These are phyloP conservation scores for Zasmidium cellare DNA, from an alignment of 2,329 filamentous ascomycete species.

Conservation along the genomic window DNA sequence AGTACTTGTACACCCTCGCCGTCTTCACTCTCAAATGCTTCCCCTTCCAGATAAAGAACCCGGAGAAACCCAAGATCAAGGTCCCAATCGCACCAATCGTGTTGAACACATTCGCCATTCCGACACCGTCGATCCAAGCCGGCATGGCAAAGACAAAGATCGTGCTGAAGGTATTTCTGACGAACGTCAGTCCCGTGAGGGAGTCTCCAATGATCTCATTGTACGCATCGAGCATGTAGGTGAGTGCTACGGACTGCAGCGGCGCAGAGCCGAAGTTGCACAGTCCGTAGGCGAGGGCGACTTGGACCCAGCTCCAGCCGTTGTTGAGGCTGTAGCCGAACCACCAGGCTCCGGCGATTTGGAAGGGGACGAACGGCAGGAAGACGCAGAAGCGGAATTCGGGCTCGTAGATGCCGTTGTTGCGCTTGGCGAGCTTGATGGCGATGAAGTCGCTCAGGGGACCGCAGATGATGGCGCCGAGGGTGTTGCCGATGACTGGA, in stretches of 20 bases:
- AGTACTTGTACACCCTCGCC: constrained; percentile 38
- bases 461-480: constrained; percentile 49
- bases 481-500: constrained; percentile 45
- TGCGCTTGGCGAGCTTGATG: constrained; percentile 34
- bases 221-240: constrained; percentile 43
- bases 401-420: constrained; percentile 38
- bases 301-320: constrained; percentile 27
- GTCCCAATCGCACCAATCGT: constrained; percentile 39
- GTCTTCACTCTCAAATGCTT: constrained; percentile 36
- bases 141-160: constrained; percentile 49
- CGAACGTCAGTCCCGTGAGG: constrained; percentile 47
- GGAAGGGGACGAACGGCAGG: constrained; percentile 35
- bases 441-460: constrained; percentile 48
- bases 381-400: constrained; percentile 35
- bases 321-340: constrained; percentile 38
- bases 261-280: constrained; percentile 39
- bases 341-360: constrained; percentile 36
- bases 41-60: constrained; percentile 36
- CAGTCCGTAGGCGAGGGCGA: constrained; percentile 41
- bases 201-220: constrained; percentile 50
- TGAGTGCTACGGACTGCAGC: constrained; percentile 37
- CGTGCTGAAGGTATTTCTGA: constrained; percentile 47
- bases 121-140: constrained; percentile 43
- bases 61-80: constrained; percentile 31
- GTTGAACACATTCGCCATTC: constrained; percentile 44